phyloP scores from a whole-genome alignment of 1,284 basidiomycete genomes.

The Sparassis latifolia region DNA sequence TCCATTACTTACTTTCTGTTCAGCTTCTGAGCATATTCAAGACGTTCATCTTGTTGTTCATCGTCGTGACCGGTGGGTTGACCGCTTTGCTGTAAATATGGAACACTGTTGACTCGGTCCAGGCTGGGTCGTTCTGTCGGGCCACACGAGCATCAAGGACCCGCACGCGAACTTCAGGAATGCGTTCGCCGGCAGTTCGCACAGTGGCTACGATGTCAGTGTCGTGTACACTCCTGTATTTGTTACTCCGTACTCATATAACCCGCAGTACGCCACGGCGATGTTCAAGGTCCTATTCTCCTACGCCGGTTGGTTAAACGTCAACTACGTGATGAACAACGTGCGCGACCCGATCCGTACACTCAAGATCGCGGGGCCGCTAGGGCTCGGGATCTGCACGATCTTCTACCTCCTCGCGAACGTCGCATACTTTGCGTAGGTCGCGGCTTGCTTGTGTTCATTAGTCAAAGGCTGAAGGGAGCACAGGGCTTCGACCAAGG shows the following conservation, averaged over 20 bases:
- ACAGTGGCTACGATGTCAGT: conserved; percentile 60
- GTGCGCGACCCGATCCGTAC: conserved; percentile 60
- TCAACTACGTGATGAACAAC: conserved; percentile 47
- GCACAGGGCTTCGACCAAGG: conserved; percentile 48
- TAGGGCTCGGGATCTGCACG: conserved; percentile 51
- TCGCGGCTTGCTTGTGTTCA: conserved; percentile 26
- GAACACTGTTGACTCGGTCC: conserved; percentile 3
- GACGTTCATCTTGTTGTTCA: conserved; percentile 47
- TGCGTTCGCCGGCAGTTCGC: conserved; percentile 47
- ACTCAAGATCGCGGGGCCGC: conserved; percentile 59
- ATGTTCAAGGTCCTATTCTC: conserved; percentile 52
- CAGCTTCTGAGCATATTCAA: conserved; percentile 53
- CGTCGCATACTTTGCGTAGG: conserved; percentile 65
- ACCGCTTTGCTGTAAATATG: conserved; percentile 13
- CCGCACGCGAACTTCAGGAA: conserved; percentile 40
- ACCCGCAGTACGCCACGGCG: conserved; percentile 42
- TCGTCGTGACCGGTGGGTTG: conserved; percentile 40
- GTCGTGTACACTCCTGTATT: background rate
- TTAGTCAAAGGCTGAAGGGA: background rate
- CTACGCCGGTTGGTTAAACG: conserved; percentile 35
- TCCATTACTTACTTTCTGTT: background rate
- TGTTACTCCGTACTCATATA: background rate
- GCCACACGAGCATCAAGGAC: conserved; percentile 35
- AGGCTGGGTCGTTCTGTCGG: conserved; percentile 42
- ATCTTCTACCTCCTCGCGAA: conserved; percentile 57